These are phyloP conservation scores for Bretziella fagacearum DNA, from an alignment of 2,329 filamentous ascomycete species.

Conservation along the genomic window DNA sequence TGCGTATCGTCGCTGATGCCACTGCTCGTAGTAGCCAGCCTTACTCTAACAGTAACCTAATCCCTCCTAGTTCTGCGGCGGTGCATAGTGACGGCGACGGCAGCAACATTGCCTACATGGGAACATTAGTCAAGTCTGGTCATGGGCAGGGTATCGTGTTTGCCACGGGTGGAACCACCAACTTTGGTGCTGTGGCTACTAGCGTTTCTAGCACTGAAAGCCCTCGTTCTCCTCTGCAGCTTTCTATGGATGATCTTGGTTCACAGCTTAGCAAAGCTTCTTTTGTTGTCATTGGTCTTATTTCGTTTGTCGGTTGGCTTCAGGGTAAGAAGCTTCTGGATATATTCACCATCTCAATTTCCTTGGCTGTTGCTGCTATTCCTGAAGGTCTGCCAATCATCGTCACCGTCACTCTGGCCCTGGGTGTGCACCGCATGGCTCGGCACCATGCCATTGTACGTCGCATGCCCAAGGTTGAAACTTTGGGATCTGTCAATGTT, in stretches of 20 bases:
- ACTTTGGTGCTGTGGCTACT: conserved; percentile 91
- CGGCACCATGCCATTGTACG: conserved; percentile 88
- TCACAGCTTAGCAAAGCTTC: conserved; percentile 95
- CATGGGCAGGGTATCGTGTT: conserved; percentile 96
- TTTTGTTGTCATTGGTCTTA: conserved; percentile 83
- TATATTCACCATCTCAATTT: conserved; percentile 95
- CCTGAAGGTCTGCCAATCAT: conserved; percentile 95
- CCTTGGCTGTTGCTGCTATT: conserved; percentile 87
- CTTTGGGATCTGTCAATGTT: conserved; percentile 96
- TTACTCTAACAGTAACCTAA: neutral
- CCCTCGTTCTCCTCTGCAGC: conserved; percentile 77
- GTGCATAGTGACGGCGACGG: conserved; percentile 38
- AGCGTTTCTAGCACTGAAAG: conserved; percentile 92
- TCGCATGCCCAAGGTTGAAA: conserved; percentile 91
- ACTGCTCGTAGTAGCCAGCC: conserved; percentile 11
- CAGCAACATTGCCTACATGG: conserved; percentile 96
- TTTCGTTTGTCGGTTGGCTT: conserved; percentile 76
- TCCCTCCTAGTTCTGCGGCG: conserved; percentile 17
- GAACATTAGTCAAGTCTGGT: conserved; percentile 84
- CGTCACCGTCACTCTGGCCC: conserved; percentile 85
- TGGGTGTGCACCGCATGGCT: conserved; percentile 94
- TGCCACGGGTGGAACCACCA: conserved; percentile 79
- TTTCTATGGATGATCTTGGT: conserved; percentile 95
- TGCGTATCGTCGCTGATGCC: conserved; percentile 56
- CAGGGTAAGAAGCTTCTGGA: conserved; percentile 82